These are phyloP conservation scores for Phytopythium mirpurense DNA, from an alignment of 352 stramenopile genomes.

Conservation along the genomic window DNA sequence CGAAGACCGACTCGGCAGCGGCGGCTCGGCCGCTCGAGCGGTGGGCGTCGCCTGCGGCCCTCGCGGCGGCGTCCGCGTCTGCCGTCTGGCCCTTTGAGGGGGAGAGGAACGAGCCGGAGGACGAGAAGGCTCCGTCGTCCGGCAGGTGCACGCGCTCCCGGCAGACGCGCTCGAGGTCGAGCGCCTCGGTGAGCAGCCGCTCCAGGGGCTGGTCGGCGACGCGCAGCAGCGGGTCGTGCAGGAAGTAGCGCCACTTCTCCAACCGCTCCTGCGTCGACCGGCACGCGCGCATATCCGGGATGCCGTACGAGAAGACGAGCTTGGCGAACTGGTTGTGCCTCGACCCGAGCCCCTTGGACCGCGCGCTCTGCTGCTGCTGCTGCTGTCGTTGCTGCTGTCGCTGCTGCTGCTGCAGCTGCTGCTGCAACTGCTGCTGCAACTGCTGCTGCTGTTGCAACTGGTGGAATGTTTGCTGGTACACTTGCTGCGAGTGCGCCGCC, in stretches of 20 bases:
- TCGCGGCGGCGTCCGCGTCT: conserved; percentile 5
- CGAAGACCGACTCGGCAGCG: conserved; percentile 46
- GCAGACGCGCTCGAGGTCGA: conserved; percentile 59
- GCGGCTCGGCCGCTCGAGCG: neutral
- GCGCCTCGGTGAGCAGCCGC: conserved; percentile 46
- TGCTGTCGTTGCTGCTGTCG: neutral
- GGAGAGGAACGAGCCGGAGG: neutral
- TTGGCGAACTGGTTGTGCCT: conserved; percentile 75
- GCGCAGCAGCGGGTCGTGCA: conserved; percentile 42
- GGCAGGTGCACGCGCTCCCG: conserved; percentile 16
- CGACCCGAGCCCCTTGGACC: conserved; percentile 4
- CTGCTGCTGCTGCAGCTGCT: neutral
- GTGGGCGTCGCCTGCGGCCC: neutral
- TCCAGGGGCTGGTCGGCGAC: conserved; percentile 33
- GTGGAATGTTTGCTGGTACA: neutral
- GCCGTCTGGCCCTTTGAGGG: neutral
- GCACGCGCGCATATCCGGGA: conserved; percentile 66
- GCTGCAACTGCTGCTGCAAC: neutral
- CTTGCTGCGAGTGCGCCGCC: neutral
- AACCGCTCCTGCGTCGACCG: conserved; percentile 32
- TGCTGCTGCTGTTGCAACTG: neutral
- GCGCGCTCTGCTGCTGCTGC: neutral
- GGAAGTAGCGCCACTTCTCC: conserved; percentile 83
- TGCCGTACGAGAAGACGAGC: conserved; percentile 68
- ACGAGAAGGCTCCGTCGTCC: neutral